Evolutionary conservation across 306 rosid genomes (phyloP), one percentile per base, ranked within the genome.

Genomic region (Mimosa bimucronata): DNA sequence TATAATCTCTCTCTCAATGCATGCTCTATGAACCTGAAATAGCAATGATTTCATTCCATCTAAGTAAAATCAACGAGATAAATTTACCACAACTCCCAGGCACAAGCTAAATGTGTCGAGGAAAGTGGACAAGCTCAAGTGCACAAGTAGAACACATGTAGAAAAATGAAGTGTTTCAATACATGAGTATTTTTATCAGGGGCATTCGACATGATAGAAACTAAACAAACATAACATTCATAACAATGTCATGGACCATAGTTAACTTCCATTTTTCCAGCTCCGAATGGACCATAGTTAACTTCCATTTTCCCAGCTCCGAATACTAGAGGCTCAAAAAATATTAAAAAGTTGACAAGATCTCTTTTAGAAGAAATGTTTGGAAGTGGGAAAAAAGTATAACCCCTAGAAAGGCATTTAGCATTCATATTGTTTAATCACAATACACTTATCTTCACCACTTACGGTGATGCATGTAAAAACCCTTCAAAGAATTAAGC

Each of bases 21-120:
- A 95, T 62, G 96, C 94, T 68, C 98, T 88, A 79, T 95, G 98
- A 83, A 95, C 98, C 98, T 95, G 94, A 80, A 83, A 83, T 23
- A 75, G 60, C 42, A 81, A 65, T 48, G 26, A 74, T 29, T 67
- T 67, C 52, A 76, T 74, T 79, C 62, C 23, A 34, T 60, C 42
- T 9, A 60, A 64, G 60, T 72, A 45, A 26, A 58, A 70, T 80
- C 48, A 52, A 34, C 1, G 28, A 37, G 40, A 75, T 34, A 30
- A 77, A 41, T 55, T 52, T 45, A 70, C 71, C 60, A 53, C 19
- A n/a, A 42, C 65, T 29, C 45, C 37, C 67, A 7, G 13, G 7
- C 19, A 55, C 66, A 70, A 73, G 26, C 25, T 2, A 66, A 48
- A 62, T 9, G 15, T 25, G 38, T 25, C 76, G 31, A 74, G 65